phyloP scores from a whole-genome alignment of 2,329 filamentous ascomycete genomes.

The Cordyceps militaris region DNA sequence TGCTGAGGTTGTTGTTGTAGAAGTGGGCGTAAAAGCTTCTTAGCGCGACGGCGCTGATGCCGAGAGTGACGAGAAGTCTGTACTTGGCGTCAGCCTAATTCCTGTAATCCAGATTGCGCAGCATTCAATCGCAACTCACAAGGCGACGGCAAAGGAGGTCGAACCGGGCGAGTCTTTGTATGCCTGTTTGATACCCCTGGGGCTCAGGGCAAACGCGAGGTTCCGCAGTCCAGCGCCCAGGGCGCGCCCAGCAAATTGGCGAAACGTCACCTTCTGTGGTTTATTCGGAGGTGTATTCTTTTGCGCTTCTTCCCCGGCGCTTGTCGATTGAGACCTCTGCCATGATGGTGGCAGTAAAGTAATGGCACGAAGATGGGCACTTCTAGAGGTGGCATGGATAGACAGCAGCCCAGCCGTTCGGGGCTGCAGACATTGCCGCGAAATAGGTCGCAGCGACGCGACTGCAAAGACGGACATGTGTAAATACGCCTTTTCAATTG shows the following conservation, averaged over 20 bases:
- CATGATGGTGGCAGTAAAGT: slow-evolving; percentile 23
- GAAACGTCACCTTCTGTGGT: slow-evolving; percentile 25
- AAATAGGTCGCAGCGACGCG: slow-evolving; percentile 28
- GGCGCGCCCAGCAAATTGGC: slow-evolving; percentile 23
- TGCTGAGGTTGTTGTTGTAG: slow-evolving; percentile 47
- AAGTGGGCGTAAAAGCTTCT: slow-evolving; percentile 48
- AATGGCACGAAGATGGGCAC: slow-evolving; percentile 24
- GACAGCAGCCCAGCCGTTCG: slow-evolving; percentile 25
- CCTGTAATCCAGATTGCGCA: too few species aligned
- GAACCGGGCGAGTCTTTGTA: slow-evolving; percentile 27
- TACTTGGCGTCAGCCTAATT: neutral
- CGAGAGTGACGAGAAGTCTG: slow-evolving; percentile 25
- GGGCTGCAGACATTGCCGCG: slow-evolving; percentile 23
- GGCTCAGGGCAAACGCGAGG: slow-evolving; percentile 27
- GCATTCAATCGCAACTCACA: slow-evolving; percentile 21
- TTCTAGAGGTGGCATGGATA: slow-evolving; percentile 25
- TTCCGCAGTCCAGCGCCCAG: slow-evolving; percentile 30
- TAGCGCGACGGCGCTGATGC: slow-evolving; percentile 26
- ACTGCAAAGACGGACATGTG: slow-evolving; percentile 29
- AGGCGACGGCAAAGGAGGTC: slow-evolving; percentile 24
- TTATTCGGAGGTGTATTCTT: slow-evolving; percentile 17
- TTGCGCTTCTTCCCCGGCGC: slow-evolving; percentile 13
- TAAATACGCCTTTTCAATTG: neutral
- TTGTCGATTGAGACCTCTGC: slow-evolving; percentile 23
- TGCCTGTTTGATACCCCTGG: slow-evolving; percentile 28